Evolutionary conservation across 1,284 basidiomycete genomes (phyloP).

Genomic region (Vanrija sp.): DNA sequence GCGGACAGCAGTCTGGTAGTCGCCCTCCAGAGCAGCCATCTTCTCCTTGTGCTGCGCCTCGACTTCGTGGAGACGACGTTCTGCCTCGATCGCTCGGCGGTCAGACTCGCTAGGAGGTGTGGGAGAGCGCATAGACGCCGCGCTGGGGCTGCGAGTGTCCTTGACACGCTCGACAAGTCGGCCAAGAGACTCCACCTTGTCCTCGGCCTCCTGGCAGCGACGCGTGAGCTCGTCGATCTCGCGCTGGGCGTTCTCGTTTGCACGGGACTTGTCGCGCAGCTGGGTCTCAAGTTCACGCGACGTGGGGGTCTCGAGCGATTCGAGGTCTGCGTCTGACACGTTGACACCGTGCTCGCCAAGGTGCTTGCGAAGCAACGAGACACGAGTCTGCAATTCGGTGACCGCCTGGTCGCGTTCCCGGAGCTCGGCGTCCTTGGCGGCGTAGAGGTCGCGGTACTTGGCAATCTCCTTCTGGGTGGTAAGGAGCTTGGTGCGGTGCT

Average conservation of each 20-base stretch:
- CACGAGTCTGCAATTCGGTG: conserved; percentile 69
- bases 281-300: conserved; percentile 66
- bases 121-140: conserved; percentile 35
- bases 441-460: conserved; percentile 65
- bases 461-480: conserved; percentile 68
- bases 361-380: conserved; percentile 60
- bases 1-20: conserved; percentile 65
- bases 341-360: conserved; percentile 82
- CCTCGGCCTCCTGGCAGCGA: conserved; percentile 68
- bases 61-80: conserved; percentile 71
- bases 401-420: conserved; percentile 65
- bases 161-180: conserved; percentile 62
- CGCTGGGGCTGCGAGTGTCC: conserved; percentile 52
- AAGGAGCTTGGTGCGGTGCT: conserved; percentile 71
- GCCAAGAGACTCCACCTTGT: conserved; percentile 61
- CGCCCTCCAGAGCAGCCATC: conserved; percentile 75
- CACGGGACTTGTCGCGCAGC: conserved; percentile 65
- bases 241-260: conserved; percentile 60
- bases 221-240: conserved; percentile 54
- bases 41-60: conserved; percentile 68
- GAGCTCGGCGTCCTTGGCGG: conserved; percentile 66
- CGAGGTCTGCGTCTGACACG: conserved; percentile 64
- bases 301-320: conserved; percentile 25
- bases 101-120: conserved; percentile 46
- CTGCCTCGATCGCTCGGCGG: conserved; percentile 54